These are phyloP conservation scores for Microcyclosporella mali DNA, from an alignment of 2,329 filamentous ascomycete genomes.

Conservation along the genomic window DNA sequence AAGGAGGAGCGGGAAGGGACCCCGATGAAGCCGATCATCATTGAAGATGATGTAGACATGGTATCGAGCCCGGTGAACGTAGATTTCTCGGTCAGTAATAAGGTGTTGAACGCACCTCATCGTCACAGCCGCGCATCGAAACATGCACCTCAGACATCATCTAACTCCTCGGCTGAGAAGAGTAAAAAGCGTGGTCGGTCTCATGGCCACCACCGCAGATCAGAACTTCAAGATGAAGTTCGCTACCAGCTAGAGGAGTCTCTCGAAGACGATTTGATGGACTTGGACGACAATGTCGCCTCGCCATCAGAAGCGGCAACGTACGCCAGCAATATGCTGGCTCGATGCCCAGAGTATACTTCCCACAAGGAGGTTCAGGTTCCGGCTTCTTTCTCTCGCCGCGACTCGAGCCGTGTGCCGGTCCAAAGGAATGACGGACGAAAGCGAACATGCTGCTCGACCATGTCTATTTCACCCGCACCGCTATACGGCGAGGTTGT, in stretches of 20 bases:
- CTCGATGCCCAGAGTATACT: slow-evolving; percentile 10
- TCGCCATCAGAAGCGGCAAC: slow-evolving; percentile 24
- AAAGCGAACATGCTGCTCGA: slow-evolving; percentile 30
- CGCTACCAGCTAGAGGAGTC: slow-evolving; percentile 29
- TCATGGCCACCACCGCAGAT: slow-evolving; percentile 24
- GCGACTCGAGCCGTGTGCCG: slow-evolving; percentile 20
- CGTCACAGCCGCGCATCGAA: slow-evolving; percentile 27
- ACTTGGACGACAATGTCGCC: slow-evolving; percentile 19
- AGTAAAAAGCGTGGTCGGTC: slow-evolving; percentile 29
- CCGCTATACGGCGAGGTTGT: slow-evolving; percentile 20
- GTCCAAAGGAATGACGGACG: slow-evolving; percentile 29
- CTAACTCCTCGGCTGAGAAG: slow-evolving; percentile 16
- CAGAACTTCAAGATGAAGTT: slow-evolving; percentile 32
- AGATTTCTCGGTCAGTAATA: slow-evolving; percentile 30
- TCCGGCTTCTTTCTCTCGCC: slow-evolving; percentile 18
- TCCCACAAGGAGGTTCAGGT: slow-evolving; percentile 22
- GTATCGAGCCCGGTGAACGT: slow-evolving; percentile 25
- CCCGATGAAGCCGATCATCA: slow-evolving; percentile 24
- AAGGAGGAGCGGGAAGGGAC: slow-evolving; percentile 24
- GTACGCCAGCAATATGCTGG: slow-evolving; percentile 23
- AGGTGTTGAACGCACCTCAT: slow-evolving; percentile 27
- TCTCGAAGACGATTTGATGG: slow-evolving; percentile 21
- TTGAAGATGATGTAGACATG: slow-evolving; percentile 28
- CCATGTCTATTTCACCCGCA: slow-evolving; percentile 22
- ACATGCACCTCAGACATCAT: slow-evolving; percentile 15